Evolutionary conservation across 495 filamentous ascomycete species (phyloP), one percentile per base, ranked within the genome.

Genomic region (Aspergillus heteromorphus): DNA sequence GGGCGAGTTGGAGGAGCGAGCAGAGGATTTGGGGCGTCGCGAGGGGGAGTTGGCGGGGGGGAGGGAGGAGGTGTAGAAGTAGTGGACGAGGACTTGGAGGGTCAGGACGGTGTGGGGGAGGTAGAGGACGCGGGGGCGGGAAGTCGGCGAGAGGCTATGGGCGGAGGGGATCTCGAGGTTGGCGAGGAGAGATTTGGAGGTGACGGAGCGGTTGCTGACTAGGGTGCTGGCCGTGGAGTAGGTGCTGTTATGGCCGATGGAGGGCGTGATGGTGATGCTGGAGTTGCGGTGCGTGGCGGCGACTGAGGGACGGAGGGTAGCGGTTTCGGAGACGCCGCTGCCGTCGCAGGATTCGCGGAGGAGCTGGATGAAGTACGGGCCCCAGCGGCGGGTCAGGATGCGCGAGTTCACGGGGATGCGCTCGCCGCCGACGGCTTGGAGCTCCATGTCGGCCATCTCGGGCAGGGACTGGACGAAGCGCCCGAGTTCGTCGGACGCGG

Each of bases 361-460:
- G 2, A 97, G 79, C 55, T 95, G 91, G 40, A 92, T 87, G 65
- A 98, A 97, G 62, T 92, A 97, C 2, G 89, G 89, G 0, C 93
- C 93, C 93, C 93, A 98, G 55, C 93, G 78, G 23, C 89, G 81
- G 16, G 89, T 85, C 1, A 97, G 76, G 11, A 98, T 79, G 38
- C 90, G 82, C 13, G 92, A 96, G 68, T 96, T 97, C 51, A 97
- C 89, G 0, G 95, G 89, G 55, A 97, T 88, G 2, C 90, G 82
- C 65, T 97, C 93, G 25, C 92, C 92, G 4, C 85, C 85, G 30
- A 96, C 83, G 29, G 91, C 90, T 20, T 97, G 73, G 36, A 98
- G 84, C 63, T 97, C 93, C 93, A 98, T 97, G 56, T 98, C 93
- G n/a, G 91, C 82, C 58, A 98, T 74, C 64, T 97, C 93, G 18